These are phyloP conservation scores for Mycena rosella DNA, from an alignment of 768 basidiomycete species.

Conservation along the genomic window DNA sequence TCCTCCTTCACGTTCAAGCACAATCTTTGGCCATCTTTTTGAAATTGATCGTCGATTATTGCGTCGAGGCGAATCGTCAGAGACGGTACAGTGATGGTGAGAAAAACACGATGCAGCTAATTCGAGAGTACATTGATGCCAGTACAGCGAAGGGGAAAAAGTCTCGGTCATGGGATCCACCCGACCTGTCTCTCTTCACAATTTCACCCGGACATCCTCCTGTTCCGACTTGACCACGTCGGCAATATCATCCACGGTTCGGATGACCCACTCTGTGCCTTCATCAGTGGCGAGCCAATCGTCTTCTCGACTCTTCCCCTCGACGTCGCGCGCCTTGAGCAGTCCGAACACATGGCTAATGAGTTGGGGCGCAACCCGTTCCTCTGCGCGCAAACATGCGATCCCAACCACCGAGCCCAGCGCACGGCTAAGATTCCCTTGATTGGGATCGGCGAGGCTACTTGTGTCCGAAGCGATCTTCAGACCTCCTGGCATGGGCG, in stretches of 20 bases:
- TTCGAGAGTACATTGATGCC: slow-evolving; percentile 56
- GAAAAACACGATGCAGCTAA: slow-evolving; percentile 31
- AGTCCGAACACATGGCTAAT: slow-evolving; percentile 92
- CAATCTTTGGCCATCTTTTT: slow-evolving; percentile 28
- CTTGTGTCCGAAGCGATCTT: slow-evolving; percentile 58
- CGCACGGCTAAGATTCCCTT: slow-evolving; percentile 88
- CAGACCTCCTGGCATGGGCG: slow-evolving; percentile 75
- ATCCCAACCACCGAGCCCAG: slow-evolving; percentile 88
- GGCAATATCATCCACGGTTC: slow-evolving; percentile 83
- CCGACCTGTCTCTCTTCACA: slow-evolving; percentile 55
- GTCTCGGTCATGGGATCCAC: slow-evolving; percentile 32
- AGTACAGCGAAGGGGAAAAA: slow-evolving; percentile 26
- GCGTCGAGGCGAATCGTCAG: slow-evolving; percentile 7
- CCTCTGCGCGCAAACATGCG: slow-evolving; percentile 87
- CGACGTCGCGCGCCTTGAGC: slow-evolving; percentile 80
- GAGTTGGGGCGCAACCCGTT: slow-evolving; percentile 87
- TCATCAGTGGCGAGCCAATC: slow-evolving; percentile 87
- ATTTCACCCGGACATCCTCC: slow-evolving; percentile 67
- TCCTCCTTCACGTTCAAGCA: slow-evolving; percentile 4
- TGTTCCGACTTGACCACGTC: slow-evolving; percentile 73
- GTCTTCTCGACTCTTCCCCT: slow-evolving; percentile 76
- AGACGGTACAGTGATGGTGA: too few species aligned
- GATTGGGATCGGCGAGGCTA: slow-evolving; percentile 64
- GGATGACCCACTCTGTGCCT: slow-evolving; percentile 90
- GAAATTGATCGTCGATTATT: slow-evolving; percentile 32